These are phyloP conservation scores for Rhizoclosmatium globosum DNA, from an alignment of 192 early-diverging fungal genomes.

Conservation along the genomic window DNA sequence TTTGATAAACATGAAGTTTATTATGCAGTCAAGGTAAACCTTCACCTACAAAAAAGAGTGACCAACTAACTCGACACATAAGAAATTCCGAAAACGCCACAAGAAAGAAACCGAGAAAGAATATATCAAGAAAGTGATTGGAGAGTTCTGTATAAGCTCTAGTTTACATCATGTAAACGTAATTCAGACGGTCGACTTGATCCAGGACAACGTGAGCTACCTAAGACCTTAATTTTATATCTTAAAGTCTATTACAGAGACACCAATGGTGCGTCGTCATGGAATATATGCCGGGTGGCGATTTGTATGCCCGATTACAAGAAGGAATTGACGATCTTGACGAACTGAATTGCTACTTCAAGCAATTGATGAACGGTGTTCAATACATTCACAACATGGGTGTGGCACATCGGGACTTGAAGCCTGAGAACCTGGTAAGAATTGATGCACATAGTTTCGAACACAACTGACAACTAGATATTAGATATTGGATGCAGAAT, in stretches of 20 bases:
- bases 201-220: constrained; percentile 78
- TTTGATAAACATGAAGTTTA: constrained; percentile 48
- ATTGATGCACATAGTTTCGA: background rate
- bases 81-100: constrained; percentile 88
- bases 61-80: background rate
- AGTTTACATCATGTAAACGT: constrained; percentile 91
- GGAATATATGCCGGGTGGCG: constrained; percentile 67
- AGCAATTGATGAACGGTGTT: constrained; percentile 59
- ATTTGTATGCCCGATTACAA: constrained; percentile 53
- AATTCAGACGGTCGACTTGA: constrained; percentile 92
- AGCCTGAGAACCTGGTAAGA: background rate
- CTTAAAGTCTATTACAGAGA: constrained; percentile 31
- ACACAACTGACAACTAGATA: constrained; percentile 66
- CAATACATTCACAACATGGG: constrained; percentile 62
- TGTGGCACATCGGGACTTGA: constrained; percentile 55
- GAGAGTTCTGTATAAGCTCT: constrained; percentile 95
- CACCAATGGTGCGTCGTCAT: constrained; percentile 61
- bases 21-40: constrained; percentile 78
- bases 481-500: constrained; percentile 54
- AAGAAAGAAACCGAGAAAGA: constrained; percentile 88
- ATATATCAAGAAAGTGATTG: constrained; percentile 94
- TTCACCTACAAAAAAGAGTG: background rate
- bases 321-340: constrained; percentile 41
- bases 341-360: constrained; percentile 62
- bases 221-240: constrained; percentile 10